A percentile compares a stretch with the other conserved stretches of the same genome.
Conservation (phyloP, 345 rosid genomes). For the Geranium rotundifolium region DNA sequence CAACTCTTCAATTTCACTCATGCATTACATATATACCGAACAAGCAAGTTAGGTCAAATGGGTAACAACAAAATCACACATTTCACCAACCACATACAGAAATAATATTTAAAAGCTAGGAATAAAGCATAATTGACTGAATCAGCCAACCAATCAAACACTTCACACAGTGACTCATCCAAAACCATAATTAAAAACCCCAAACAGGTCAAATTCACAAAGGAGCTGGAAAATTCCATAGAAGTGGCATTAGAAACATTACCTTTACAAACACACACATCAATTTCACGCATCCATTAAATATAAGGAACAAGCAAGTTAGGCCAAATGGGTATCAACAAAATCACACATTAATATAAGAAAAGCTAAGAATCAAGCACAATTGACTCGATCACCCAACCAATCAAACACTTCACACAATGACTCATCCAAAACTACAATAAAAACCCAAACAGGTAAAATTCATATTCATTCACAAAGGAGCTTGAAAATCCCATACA, state of each 20-base stretch:
- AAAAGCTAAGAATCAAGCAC: no score
- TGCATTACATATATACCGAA: no score
- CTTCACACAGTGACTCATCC: background rate
- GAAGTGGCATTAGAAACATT: no score
- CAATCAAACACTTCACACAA: background rate
- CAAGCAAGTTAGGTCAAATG: background rate
- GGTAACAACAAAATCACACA: background rate
- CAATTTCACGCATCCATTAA: no score
- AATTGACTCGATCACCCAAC: no score
- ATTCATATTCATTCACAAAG: background rate
- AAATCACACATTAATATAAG: no score
- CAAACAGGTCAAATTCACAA: no score
- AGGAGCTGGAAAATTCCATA: conserved; percentile 10
- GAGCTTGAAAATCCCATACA: conserved; percentile 22
- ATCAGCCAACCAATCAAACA: background rate
- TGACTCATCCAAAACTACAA: background rate
- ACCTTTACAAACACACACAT: no score
- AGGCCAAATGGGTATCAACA: background rate
- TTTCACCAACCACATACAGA: background rate
- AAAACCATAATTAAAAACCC: background rate
- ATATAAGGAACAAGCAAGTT: no score
- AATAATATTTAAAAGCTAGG: background rate
- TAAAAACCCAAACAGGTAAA: background rate
- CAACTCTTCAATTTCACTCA: no score
- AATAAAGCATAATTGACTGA: background rate